Evolutionary conservation across 495 filamentous ascomycete species (phyloP).

Genomic region (Penicillium goetzii): DNA sequence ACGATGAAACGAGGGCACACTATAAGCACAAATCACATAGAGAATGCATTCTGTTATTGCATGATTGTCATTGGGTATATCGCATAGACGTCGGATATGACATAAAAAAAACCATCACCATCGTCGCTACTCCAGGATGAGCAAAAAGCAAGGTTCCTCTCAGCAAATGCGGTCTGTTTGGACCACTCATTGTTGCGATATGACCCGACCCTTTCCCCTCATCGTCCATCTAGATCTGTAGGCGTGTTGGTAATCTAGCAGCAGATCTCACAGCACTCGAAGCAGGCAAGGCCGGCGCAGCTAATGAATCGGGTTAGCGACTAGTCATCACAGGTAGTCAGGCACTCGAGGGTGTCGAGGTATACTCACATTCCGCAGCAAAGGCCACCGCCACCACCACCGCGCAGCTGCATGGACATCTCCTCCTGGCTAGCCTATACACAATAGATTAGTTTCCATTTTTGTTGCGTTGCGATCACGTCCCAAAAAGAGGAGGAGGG

Average conservation of each 20-base stretch:
- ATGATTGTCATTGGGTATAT: constrained; percentile 26
- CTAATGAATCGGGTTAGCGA: constrained; percentile 25
- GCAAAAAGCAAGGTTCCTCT: background rate
- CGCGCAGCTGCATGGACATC: constrained; percentile 46
- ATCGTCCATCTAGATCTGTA: constrained; percentile 2
- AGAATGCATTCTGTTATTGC: constrained; percentile 8
- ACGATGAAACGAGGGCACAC: background rate
- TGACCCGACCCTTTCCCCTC: background rate
- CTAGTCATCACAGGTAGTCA: background rate
- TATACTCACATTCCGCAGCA: constrained; percentile 51
- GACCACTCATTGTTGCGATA: background rate
- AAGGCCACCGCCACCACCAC: constrained; percentile 46
- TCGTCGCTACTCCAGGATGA: constrained; percentile 1
- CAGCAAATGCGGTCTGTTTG: background rate
- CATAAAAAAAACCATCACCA: constrained; percentile 8
- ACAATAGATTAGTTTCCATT: constrained; percentile 1
- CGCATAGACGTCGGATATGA: constrained; percentile 18
- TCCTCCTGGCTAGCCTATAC: constrained; percentile 39
- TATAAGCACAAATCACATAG: background rate
- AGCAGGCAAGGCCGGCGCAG: constrained; percentile 49
- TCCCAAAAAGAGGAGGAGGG: background rate
- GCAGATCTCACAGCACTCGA: constrained; percentile 53
- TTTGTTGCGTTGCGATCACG: background rate
- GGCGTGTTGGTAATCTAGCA: constrained; percentile 35
- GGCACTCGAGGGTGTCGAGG: background rate